phyloP scores from a whole-genome alignment of 2,329 filamentous ascomycete species.

The Gliomastix tumulicola region DNA sequence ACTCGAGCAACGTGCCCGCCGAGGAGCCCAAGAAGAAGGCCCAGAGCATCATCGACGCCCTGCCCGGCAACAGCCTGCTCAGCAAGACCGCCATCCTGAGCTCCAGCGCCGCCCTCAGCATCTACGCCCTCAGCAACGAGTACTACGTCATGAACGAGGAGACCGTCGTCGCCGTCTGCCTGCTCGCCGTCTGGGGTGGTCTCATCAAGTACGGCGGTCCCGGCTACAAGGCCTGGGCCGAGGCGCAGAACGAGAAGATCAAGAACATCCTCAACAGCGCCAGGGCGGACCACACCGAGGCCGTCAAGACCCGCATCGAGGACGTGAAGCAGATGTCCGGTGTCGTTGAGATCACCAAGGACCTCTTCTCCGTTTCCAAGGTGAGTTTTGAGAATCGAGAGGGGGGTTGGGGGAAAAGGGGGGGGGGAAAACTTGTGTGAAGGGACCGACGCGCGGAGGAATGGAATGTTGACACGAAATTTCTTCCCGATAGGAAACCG shows the following conservation, averaged over 20 bases:
- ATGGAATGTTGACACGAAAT: too few species aligned
- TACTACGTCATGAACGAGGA: conserved; percentile 99
- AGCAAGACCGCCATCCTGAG: conserved; percentile 98
- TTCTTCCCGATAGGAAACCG: conserved; percentile 71
- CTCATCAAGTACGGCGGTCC: conserved; percentile 93
- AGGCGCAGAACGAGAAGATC: conserved; percentile 84
- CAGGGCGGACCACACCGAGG: conserved; percentile 87
- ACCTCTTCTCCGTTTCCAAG: conserved; percentile 96
- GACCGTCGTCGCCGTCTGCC: conserved; percentile 85
- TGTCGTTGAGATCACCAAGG: conserved; percentile 95
- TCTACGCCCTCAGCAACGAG: conserved; percentile 98
- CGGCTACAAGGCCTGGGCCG: conserved; percentile 86
- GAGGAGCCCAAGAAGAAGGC: conserved; percentile 96
- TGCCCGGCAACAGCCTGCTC: conserved; percentile 85
- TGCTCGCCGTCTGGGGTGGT: conserved; percentile 87
- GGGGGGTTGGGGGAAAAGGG: conserved; percentile 3
- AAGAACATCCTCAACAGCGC: conserved; percentile 92
- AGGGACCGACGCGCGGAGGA: conserved; percentile 11
- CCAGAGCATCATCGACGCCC: conserved; percentile 85
- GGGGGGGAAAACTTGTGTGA: conserved; percentile 11
- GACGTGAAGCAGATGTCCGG: conserved; percentile 91
- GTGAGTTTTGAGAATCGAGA: conserved; percentile 44
- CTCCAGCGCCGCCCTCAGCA: conserved; percentile 79
- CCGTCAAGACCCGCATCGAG: conserved; percentile 89
- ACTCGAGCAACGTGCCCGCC: conserved; percentile 69